phyloP scores from a whole-genome alignment of 2,329 filamentous ascomycete species.

The Penicillium sp. region DNA sequence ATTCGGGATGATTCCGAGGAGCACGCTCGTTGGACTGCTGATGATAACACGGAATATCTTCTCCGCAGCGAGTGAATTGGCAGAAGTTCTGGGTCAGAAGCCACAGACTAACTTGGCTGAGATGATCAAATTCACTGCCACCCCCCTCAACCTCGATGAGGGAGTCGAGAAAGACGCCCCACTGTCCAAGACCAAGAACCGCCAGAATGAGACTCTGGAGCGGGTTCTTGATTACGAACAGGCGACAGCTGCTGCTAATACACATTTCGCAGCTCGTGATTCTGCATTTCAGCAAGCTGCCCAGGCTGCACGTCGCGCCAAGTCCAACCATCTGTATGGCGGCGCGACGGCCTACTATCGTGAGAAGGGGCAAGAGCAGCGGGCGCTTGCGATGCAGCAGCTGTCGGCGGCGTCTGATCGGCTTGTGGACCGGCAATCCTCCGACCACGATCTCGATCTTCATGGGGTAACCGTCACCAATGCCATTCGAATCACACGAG shows the following conservation, averaged over 20 bases:
- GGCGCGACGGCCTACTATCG: slow-evolving; percentile 72
- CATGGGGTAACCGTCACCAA: slow-evolving; percentile 78
- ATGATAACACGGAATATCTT: slow-evolving; percentile 53
- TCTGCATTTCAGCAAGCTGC: slow-evolving; percentile 54
- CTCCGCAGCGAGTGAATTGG: slow-evolving; percentile 55
- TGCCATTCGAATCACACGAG: slow-evolving; percentile 69
- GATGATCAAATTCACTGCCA: slow-evolving; percentile 42
- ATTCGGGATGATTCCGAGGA: slow-evolving; percentile 48
- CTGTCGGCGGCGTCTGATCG: slow-evolving; percentile 63
- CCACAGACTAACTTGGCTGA: slow-evolving; percentile 32
- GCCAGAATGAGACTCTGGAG: slow-evolving; percentile 1
- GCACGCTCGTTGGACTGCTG: slow-evolving; percentile 50
- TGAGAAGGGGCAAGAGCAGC: slow-evolving; percentile 61
- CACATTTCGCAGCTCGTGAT: slow-evolving; percentile 45
- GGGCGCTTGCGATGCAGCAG: slow-evolving; percentile 53
- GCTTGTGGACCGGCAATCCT: slow-evolving; percentile 63
- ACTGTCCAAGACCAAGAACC: slow-evolving; percentile 5
- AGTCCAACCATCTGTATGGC: slow-evolving; percentile 66
- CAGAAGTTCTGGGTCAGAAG: slow-evolving; percentile 47
- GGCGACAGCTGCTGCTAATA: slow-evolving; percentile 37
- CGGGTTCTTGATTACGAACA: slow-evolving; percentile 20
- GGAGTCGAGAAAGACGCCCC: slow-evolving; percentile 11
- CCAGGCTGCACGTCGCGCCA: slow-evolving; percentile 54
- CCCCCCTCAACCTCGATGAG: slow-evolving; percentile 22
- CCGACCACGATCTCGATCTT: slow-evolving; percentile 60